Evolutionary conservation across 1,284 basidiomycete genomes (phyloP).

Genomic region (Apiotrichum porosum): DNA sequence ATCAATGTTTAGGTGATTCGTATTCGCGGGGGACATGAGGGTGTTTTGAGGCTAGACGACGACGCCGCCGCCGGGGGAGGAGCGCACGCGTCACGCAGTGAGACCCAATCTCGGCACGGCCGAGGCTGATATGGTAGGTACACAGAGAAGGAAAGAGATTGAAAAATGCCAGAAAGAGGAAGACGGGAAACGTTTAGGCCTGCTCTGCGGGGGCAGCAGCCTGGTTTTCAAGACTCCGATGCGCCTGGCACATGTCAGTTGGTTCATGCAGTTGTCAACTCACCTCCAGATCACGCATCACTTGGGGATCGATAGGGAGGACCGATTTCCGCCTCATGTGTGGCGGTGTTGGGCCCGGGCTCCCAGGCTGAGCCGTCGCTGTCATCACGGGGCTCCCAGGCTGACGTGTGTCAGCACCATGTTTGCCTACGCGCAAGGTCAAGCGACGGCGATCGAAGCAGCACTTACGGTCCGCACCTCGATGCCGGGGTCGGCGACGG

Average conservation of each 20-base stretch:
- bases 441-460: too few relatives aligned
- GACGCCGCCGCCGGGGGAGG: not conserved
- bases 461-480: slow-evolving; percentile 53
- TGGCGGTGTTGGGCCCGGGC: slow-evolving; percentile 13
- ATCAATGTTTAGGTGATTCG: slow-evolving; percentile 10
- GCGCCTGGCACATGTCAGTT: too few relatives aligned
- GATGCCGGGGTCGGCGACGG: slow-evolving; percentile 80
- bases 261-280: slow-evolving; percentile 51
- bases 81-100: not conserved
- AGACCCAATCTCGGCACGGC: slow-evolving; percentile 9
- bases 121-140: slow-evolving; percentile 7
- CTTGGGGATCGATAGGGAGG: slow-evolving; percentile 71
- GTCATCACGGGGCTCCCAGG: slow-evolving; percentile 6
- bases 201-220: slow-evolving; percentile 1
- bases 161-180: slow-evolving; percentile 4
- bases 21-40: slow-evolving; percentile 8
- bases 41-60: not conserved
- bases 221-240: slow-evolving; percentile 23
- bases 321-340: slow-evolving; percentile 39
- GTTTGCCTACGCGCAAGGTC: too few relatives aligned
- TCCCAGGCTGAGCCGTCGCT: slow-evolving; percentile 4
- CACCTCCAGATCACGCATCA: slow-evolving; percentile 82
- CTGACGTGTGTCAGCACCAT: not conserved
- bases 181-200: not conserved
- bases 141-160: slow-evolving; percentile 1